Evolutionary conservation across 1,284 basidiomycete species (phyloP).

Genomic region (Erythrobasidium hasegawianum): DNA sequence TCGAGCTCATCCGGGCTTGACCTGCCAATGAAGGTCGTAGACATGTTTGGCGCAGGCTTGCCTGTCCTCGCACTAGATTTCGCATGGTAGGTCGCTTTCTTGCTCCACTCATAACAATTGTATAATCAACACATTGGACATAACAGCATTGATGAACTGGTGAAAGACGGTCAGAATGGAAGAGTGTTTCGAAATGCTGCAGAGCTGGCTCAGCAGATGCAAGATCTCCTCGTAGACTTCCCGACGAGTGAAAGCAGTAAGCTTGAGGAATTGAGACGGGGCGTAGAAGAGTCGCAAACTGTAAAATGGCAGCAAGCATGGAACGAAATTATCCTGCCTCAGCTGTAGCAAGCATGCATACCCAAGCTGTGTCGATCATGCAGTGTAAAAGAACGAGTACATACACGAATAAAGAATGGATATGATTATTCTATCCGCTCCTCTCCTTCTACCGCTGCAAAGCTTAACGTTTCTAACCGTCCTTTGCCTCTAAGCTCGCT

Average conservation of each 20-base stretch:
- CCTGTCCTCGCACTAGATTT: constrained; percentile 90
- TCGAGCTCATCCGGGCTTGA: constrained; percentile 85
- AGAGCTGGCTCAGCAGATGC: constrained; percentile 67
- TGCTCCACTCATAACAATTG: no score
- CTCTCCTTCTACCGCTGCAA: constrained; percentile 55
- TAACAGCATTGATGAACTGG: constrained; percentile 74
- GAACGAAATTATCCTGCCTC: constrained; percentile 62
- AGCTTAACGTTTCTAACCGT: constrained; percentile 73
- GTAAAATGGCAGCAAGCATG: constrained; percentile 80
- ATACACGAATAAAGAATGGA: no score
- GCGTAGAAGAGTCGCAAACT: constrained; percentile 56
- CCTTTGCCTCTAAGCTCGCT: constrained; percentile 77
- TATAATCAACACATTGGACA: constrained; percentile 15
- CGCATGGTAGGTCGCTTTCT: constrained; percentile 70
- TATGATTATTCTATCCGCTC: constrained; percentile 34
- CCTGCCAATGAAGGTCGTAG: constrained; percentile 98
- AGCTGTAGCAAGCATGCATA: neutral
- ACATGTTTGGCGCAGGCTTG: constrained; percentile 96
- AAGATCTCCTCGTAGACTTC: constrained; percentile 63
- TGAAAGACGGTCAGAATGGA: constrained; percentile 77
- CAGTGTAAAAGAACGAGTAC: no score
- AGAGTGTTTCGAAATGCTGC: constrained; percentile 66
- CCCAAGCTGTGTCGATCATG: no score
- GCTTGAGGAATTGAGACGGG: constrained; percentile 56
- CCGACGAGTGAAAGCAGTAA: constrained; percentile 48